Evolutionary conservation across 495 filamentous ascomycete genomes (phyloP).

Genomic region (Penicillium cosmopolitanum): DNA sequence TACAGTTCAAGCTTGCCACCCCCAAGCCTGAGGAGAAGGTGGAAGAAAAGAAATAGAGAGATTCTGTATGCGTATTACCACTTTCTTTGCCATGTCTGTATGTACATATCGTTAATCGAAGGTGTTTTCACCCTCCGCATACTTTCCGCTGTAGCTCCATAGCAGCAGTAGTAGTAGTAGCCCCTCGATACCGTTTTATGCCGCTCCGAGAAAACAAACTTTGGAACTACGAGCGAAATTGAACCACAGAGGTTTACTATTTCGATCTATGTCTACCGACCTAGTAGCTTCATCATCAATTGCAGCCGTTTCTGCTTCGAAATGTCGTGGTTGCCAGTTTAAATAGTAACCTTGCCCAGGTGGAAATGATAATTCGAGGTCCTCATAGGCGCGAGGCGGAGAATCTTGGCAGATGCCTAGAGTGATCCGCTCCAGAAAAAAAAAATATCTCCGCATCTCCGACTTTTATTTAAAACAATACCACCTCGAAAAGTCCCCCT

Average conservation of each 20-base stretch:
- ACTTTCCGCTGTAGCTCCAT: no score
- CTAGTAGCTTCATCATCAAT: no score
- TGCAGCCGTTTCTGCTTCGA: no score
- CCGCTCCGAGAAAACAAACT: no score
- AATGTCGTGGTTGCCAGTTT: no score
- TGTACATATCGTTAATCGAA: slow-evolving; percentile 52
- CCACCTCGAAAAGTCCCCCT: not conserved
- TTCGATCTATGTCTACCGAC: no score
- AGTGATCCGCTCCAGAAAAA: slow-evolving; percentile 25
- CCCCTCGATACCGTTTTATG: no score
- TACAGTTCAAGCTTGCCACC: slow-evolving; percentile 85
- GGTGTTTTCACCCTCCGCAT: slow-evolving; percentile 21
- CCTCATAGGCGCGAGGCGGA: slow-evolving; percentile 16
- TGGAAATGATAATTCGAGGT: no score
- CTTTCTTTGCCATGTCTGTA: slow-evolving; percentile 44
- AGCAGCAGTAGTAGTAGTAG: no score
- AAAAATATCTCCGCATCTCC: slow-evolving; percentile 20
- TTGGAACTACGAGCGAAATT: no score
- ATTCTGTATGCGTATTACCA: slow-evolving; percentile 42
- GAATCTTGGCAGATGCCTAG: slow-evolving; percentile 24
- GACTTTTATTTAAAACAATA: slow-evolving; percentile 1
- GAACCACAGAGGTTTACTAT: no score
- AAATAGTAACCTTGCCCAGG: no score
- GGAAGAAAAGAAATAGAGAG: slow-evolving; percentile 88
- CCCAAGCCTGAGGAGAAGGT: slow-evolving; percentile 92